phyloP scores from a whole-genome alignment of 2,329 filamentous ascomycete genomes.

The Plectosphaerella plurivora region DNA sequence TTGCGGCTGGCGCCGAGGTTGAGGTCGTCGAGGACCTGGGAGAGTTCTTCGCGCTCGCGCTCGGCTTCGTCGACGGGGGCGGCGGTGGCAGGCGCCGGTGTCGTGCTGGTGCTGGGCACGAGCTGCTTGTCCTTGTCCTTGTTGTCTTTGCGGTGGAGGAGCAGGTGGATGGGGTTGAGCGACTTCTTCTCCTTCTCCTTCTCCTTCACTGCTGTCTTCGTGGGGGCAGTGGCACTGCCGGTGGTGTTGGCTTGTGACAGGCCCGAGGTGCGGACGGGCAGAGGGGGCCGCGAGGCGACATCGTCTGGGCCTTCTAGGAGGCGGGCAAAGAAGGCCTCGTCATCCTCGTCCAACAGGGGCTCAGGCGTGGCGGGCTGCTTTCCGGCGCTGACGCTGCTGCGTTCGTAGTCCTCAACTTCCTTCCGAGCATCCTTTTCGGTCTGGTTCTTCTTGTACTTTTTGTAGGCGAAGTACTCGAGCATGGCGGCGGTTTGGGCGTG shows the following conservation, averaged over 20 bases:
- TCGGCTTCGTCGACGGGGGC: conserved; percentile 36
- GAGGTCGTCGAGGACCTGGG: conserved; percentile 74
- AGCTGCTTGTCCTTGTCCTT: conserved; percentile 32
- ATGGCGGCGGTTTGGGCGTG: conserved; percentile 30
- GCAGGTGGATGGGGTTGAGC: conserved; percentile 24
- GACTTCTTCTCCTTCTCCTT: conserved; percentile 19
- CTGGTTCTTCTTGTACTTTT: conserved; percentile 58
- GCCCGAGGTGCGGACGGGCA: conserved; percentile 44
- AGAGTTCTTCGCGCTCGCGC: conserved; percentile 66
- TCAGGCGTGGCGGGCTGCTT: conserved; percentile 16
- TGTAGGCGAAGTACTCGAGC: conserved; percentile 60
- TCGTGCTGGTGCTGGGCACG: conserved; percentile 22
- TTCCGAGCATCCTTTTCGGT: conserved; percentile 38
- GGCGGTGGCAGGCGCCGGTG: conserved; percentile 19
- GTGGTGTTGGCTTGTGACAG: conserved; percentile 7
- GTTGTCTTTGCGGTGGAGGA: conserved; percentile 26
- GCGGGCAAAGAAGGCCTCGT: conserved; percentile 54
- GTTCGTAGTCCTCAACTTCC: conserved; percentile 11
- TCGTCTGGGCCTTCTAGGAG: conserved; percentile 39
- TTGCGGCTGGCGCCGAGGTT: conserved; percentile 73
- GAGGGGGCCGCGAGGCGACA: conserved; percentile 42
- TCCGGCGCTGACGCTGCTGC: conserved; percentile 7
- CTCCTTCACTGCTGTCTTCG: conserved; percentile 24
- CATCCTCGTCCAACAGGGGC: conserved; percentile 50
- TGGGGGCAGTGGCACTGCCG: conserved; percentile 21